Conservation (phyloP, 1,284 basidiomycete genomes). For the Malassezia globosa region DNA sequence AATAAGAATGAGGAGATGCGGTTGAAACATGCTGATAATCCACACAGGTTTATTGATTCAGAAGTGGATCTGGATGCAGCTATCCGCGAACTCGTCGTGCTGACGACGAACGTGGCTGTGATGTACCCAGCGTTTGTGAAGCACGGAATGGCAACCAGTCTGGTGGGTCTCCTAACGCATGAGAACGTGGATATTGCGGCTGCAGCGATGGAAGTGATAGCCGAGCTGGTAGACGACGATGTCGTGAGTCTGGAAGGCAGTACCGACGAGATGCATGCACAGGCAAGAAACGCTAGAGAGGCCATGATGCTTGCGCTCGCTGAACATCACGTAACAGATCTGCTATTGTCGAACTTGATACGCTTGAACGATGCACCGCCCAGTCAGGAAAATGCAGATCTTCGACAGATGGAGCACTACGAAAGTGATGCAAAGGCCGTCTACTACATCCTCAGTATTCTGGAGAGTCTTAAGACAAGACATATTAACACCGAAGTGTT, state of each 20-base stretch:
- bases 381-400: background rate
- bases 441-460: constrained; percentile 55
- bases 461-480: constrained; percentile 62
- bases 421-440: constrained; percentile 33
- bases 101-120: constrained; percentile 72
- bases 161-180: constrained; percentile 64
- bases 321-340: constrained; percentile 60
- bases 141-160: constrained; percentile 58
- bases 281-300: too few relatives aligned
- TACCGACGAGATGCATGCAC: constrained; percentile 45
- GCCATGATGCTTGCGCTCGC: constrained; percentile 45
- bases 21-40: constrained; percentile 49
- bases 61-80: constrained; percentile 83
- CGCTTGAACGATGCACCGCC: constrained; percentile 29
- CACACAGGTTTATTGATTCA: constrained; percentile 83
- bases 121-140: constrained; percentile 82
- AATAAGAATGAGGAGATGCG: constrained; percentile 90
- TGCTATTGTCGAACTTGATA: constrained; percentile 73
- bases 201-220: constrained; percentile 51
- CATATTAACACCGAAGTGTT: constrained; percentile 64
- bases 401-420: constrained; percentile 16
- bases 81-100: constrained; percentile 65
- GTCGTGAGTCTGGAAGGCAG: constrained; percentile 66
- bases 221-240: constrained; percentile 93
- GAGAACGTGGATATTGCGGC: constrained; percentile 43